Evolutionary conservation across 2,329 filamentous ascomycete species (phyloP), one percentile per base, ranked within the genome.

Genomic region (Colletotrichum neosansevieriae): DNA sequence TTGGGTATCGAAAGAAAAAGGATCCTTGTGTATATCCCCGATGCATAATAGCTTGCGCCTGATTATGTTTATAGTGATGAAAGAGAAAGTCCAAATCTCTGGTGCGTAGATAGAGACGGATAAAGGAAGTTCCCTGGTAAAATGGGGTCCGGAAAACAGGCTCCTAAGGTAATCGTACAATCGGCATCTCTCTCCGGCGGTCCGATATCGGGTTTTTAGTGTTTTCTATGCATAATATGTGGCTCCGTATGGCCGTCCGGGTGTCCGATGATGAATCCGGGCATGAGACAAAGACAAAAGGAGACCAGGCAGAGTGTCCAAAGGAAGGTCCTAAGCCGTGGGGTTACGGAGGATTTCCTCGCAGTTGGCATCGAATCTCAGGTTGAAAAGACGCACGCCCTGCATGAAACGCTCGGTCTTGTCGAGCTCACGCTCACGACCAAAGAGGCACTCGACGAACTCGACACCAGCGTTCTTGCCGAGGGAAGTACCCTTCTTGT

Each of bases 381-480:
- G 89, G 79, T 92, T 94, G 93, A 95, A 99, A 40, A 94, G 85
- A 57, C 93, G 89, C 76, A 97, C 91, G 71, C 89, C 90, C 72
- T 92, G 90, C 94, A 98, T 98, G 81, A 98, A 89, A 80, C 92
- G 93, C 84, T 98, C 94, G 2, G 95, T 98, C 80, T 91, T 91
- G 79, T 94, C 91, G 63, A 98, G 86, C 82, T 98, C 93, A 71
- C 94, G 89, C 77, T 98, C 95, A 71, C 92, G 91, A 72, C 94
- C 95, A 75, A 98, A 98, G 74, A 99, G 93, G 59, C 94, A 94
- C 79, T 98, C 92, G 75, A 99, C 95, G 75, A 99, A 98, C 83
- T 98, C 94, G 74, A 92, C 91, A 58, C 96, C 96, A 61, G 94
- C 94, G 79, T 94, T 95, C 85, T 94, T 94, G 77, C 94, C 95